Conservation (phyloP, 305 asterid species). For the Caryopteris hybrid region DNA sequence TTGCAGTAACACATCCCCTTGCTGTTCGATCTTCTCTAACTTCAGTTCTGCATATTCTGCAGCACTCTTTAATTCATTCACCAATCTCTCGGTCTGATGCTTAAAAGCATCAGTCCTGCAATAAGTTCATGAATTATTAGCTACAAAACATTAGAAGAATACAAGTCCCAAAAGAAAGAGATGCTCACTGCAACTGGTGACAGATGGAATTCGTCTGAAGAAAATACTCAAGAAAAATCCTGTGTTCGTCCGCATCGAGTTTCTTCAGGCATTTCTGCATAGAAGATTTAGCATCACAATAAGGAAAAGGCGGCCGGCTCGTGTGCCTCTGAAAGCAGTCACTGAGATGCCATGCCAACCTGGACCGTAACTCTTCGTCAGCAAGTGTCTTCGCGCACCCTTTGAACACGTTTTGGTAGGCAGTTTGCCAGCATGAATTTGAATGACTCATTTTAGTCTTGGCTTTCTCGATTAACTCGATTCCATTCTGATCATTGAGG, state of each 20-base stretch:
- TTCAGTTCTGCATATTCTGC: slow-evolving; percentile 69
- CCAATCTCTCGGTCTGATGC: slow-evolving; percentile 70
- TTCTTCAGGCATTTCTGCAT: slow-evolving; percentile 46
- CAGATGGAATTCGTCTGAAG: slow-evolving; percentile 74
- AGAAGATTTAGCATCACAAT: slow-evolving; percentile 40
- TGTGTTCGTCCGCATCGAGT: slow-evolving; percentile 43
- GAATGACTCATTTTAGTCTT: slow-evolving; percentile 33
- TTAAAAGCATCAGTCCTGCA: slow-evolving; percentile 67
- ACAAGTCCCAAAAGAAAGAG: not conserved
- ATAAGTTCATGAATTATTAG: not conserved
- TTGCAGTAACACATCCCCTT: slow-evolving; percentile 40
- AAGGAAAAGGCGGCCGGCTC: slow-evolving; percentile 63
- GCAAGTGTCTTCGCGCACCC: slow-evolving; percentile 65
- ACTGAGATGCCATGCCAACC: slow-evolving; percentile 81
- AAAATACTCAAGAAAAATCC: slow-evolving; percentile 54
- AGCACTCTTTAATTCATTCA: slow-evolving; percentile 55
- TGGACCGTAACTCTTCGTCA: slow-evolving; percentile 55
- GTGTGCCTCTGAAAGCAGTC: slow-evolving; percentile 75
- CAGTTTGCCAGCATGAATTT: slow-evolving; percentile 42
- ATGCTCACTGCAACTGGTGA: slow-evolving; percentile 73
- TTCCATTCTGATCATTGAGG: slow-evolving; percentile 25
- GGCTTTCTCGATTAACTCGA: slow-evolving; percentile 29
- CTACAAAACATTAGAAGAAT: too few relatives aligned
- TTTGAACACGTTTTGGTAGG: slow-evolving; percentile 32
- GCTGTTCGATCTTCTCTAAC: slow-evolving; percentile 40